Percentiles rank a stretch among this genome's conserved stretches.
Evolutionary conservation across 805 yeast genomes (phyloP).

Genomic region (Saccharomycopsis babjevae): DNA sequence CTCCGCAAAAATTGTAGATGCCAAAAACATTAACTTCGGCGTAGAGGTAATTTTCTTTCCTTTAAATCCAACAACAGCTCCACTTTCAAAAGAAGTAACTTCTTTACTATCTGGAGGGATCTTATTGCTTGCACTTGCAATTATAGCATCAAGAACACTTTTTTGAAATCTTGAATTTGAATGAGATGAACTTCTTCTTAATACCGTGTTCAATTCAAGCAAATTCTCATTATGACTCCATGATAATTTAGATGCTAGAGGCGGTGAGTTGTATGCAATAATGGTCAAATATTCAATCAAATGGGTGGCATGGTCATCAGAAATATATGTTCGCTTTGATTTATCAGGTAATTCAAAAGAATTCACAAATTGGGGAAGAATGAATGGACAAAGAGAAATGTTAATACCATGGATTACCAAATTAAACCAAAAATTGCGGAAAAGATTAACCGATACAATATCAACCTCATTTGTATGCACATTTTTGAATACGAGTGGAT

Average conservation of each 20-base stretch:
- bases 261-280: slow-evolving; percentile 82
- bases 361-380: slow-evolving; percentile 5
- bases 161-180: slow-evolving; percentile 70
- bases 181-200: slow-evolving; percentile 82
- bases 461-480: slow-evolving; percentile 25
- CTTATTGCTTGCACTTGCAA: neutral
- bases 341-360: slow-evolving; percentile 8
- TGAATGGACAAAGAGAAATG: slow-evolving; percentile 27
- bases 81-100: neutral
- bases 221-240: slow-evolving; percentile 85
- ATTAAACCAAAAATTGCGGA: slow-evolving; percentile 91
- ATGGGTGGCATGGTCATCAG: slow-evolving; percentile 8
- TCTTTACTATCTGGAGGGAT: neutral
- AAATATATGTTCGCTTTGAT: neutral
- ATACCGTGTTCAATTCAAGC: slow-evolving; percentile 80
- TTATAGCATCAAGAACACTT: slow-evolving; percentile 35
- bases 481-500: slow-evolving; percentile 30
- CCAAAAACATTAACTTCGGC: slow-evolving; percentile 77
- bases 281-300: slow-evolving; percentile 39
- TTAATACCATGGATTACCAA: slow-evolving; percentile 84
- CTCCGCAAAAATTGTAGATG: slow-evolving; percentile 75
- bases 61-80: neutral
- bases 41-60: slow-evolving; percentile 12
- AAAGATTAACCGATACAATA: slow-evolving; percentile 43
- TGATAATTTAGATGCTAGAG: slow-evolving; percentile 71